Evolutionary conservation across 805 yeast genomes (phyloP), one percentile per base, ranked within the genome.

Genomic region (Candida qinlingensis): DNA sequence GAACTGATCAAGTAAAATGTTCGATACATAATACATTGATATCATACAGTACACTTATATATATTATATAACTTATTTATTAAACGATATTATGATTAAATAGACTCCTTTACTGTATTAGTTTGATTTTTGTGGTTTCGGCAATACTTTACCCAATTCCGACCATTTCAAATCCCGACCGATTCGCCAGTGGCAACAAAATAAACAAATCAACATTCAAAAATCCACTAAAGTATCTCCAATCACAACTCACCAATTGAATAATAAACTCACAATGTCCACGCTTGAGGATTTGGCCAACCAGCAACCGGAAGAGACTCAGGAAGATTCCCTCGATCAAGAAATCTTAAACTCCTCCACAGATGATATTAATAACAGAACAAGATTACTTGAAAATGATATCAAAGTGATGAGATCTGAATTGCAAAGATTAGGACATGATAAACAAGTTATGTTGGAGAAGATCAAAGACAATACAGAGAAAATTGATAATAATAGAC

Each of bases 391-490:
- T 59, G 97, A 92, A 62, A 94, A 94, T 66, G 98, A 94, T 65
- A 91, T 94, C 68, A 89, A 91, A 65, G 90, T 94, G 60, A 89
- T 94, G 85, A 79, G 87, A 60, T 87, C 96, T 6, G 99, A 94
- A 70, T 75, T 83, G 59, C 94, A 90, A 68, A 79, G 98, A 65
- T 74, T 94, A 50, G 78, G 86, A 38, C 98, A 94, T 70, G 99
- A 94, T 62, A 88, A 89, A 72, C 81, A 88, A 49, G 88, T 89
- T 44, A 94, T 92, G 97, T 70, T 81, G 47, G 97, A 90, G 57
- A 84, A 92, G 66, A 89, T 94, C 69, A 90, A 91, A 66, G 98
- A 94, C 62, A 94, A 94, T 71, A 89, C 86, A 65, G 97, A 92
- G 59, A 94, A 94, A 70, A 92, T 94, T 68, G 88, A 88, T 62